Base-by-base conservation (phyloP, 305 asterid species). In the Fraxinus greggii region DNA sequence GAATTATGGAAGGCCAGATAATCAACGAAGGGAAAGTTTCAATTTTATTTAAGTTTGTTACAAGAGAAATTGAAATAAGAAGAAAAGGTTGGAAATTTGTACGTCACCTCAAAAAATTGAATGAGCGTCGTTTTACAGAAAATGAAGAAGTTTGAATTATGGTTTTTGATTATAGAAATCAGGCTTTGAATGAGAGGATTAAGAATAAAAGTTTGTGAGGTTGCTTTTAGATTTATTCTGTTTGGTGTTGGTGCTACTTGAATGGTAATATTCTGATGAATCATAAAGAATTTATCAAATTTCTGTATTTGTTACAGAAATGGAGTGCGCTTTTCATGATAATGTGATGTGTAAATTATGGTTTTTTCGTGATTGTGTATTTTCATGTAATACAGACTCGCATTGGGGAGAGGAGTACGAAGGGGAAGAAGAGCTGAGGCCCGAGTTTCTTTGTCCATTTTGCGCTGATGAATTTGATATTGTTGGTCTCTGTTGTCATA, bases 401-500 rank as follows among this genome's bases (percentile, higher is more conserved):
- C 86, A 85, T 75, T 87, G 82, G 19, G 98, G 92, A 83, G 97
- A 91, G 83, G 97, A 91, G 83, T 89, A 78, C 10, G 93, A 86
- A 35, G 88, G 87, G 13, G 97, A 90, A 72, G 98, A 92, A 36
- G 98, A 88, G 86, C 85, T 72, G 36, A 86, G 86, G 80, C 87
- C 94, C 1, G 95, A 95, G 91, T 93, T 81, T 85, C 78, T 91
- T 63, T 93, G 98, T 79, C 98, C 98, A 10, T 91, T 93, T 84
- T 95, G 98, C 87, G 92, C 92, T 0, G 98, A 93, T 84, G 95
- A 90, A 75, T 95, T 90, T 81, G 99, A 95, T 83, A 88, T 93
- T 76, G 92, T 95, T 77, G 98, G 98, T 76, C 93, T 93, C 24
- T 95, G 97, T 74, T 95, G 98, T 86, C 98, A 93, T 86, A 83